These are phyloP conservation scores for Plasmodium vivax DNA, from an alignment of 169 alveolate genomes.

Conservation along the genomic window DNA sequence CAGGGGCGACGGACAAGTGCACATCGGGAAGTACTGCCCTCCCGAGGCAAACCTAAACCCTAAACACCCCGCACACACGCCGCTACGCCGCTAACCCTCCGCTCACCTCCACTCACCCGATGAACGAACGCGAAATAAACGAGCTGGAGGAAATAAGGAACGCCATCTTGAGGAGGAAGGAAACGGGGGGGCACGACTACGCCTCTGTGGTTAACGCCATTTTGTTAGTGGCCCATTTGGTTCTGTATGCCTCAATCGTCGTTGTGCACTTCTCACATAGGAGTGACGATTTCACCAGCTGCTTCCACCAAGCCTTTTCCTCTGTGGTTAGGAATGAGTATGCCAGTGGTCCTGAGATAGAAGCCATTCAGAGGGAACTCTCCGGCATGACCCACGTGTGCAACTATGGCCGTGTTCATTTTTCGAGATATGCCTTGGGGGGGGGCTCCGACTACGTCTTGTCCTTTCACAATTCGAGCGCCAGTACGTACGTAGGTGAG, in stretches of 20 bases:
- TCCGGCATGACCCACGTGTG: slow-evolving; percentile 9
- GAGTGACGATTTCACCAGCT: not conserved
- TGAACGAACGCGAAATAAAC: not conserved
- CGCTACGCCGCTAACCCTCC: not conserved
- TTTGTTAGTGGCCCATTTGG: slow-evolving; percentile 22
- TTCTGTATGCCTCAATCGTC: slow-evolving; percentile 24
- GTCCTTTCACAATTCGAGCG: not conserved
- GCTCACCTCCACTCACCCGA: not conserved
- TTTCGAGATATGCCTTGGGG: not conserved
- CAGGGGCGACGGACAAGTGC: not conserved
- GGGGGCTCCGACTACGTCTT: not conserved
- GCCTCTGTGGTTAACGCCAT: not conserved
- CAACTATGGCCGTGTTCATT: slow-evolving; percentile 24
- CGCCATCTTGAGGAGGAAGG: not conserved
- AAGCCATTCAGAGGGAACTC: not conserved
- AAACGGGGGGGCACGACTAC: slow-evolving; percentile 5
- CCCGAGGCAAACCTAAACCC: not conserved
- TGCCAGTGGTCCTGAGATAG: not conserved
- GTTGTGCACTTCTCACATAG: slow-evolving; percentile 18
- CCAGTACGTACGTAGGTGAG: not conserved
- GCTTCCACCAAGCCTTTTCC: slow-evolving; percentile 15
- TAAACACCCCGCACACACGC: not conserved
- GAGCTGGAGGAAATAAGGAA: slow-evolving; percentile 26
- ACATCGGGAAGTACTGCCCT: not conserved
- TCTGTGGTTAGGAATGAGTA: not conserved